Evolutionary conservation across 805 yeast genomes (phyloP), one percentile per base, ranked within the genome.

Genomic region (Candida yuanshanica): DNA sequence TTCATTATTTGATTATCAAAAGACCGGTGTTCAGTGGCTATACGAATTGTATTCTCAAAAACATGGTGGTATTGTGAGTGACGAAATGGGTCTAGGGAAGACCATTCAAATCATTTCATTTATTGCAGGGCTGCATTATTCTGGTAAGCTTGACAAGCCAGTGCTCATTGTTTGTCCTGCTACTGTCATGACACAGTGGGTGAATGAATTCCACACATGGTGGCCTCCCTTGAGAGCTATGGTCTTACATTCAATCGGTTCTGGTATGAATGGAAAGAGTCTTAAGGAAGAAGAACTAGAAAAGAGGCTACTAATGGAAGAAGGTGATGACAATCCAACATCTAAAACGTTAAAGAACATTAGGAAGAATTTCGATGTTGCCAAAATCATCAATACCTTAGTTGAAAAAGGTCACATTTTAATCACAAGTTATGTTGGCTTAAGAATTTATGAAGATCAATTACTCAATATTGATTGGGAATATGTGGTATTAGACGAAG

Each of bases 81-180:
- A 93, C 62, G 99, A 93, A 60, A 93, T 93, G 99, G 99, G 99
- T 0, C 64, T 93, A 14, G 99, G 99, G 2, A 93, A 93, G 56
- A 93, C 99, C 0, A 83, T 93, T 38, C 98, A 93, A 58, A 76
- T 93, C 8, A 88, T 89, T 34, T 79, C 97, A 1, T 93, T 91
- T 59, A 55, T 93, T 8, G 97, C 98, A 0, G 93, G 95, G 0
- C 67, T 93, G 31, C 96, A 90, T 55, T 85, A 89, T 58, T 83
- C 95, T 14, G 80, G 83, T 0, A 65, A 76, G 43, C 65, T 91
- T 2, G 74, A 77, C 24, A 83, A 81, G 29, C 99, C 99, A 0
- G 83, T 85, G 0, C 56, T 93, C 26, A 71, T 93, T 33, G 96
- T 93, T 0, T 95, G 96, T 50, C 99, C 99, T 0, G 98, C 98